These are phyloP conservation scores for Zoysia pacifica DNA, from an alignment of 176 grass and related monocot genomes.

Conservation along the genomic window DNA sequence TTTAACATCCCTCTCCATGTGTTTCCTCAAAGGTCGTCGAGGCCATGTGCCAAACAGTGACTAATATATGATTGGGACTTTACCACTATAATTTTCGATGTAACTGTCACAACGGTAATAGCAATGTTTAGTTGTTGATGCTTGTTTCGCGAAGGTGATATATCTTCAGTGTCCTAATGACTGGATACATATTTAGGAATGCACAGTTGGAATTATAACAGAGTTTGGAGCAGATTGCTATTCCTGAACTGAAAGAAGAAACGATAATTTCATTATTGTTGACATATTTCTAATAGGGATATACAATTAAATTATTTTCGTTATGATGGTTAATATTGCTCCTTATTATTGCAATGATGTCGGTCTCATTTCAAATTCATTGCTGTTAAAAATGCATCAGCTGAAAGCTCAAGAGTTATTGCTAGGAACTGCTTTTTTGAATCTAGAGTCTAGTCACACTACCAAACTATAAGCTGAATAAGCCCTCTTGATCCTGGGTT, in stretches of 20 bases:
- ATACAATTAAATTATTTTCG: background rate
- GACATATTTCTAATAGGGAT: conserved; percentile 1
- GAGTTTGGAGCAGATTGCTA: conserved; percentile 85
- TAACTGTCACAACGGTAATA: conserved; percentile 92
- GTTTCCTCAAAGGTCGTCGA: conserved; percentile 65
- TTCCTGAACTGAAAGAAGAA: conserved; percentile 71
- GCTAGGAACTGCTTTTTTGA: background rate
- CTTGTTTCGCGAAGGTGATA: background rate
- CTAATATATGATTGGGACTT: conserved; percentile 95
- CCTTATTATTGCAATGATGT: background rate
- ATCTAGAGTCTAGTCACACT: background rate
- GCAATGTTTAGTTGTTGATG: background rate
- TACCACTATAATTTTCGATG: conserved; percentile 89
- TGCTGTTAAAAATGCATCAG: background rate
- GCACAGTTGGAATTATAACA: conserved; percentile 87
- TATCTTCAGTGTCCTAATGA: conserved; percentile 97
- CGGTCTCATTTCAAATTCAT: background rate
- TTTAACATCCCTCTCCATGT: background rate
- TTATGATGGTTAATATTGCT: background rate
- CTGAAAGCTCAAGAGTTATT: background rate
- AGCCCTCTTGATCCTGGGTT: background rate
- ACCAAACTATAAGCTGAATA: conserved; percentile 8
- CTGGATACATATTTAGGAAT: conserved; percentile 98
- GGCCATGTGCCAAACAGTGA: conserved; percentile 94
- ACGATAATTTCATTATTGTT: conserved; percentile 42